Evolutionary conservation across 176 grass and related monocot species (phyloP).

Genomic region (Oryza australiensis): DNA sequence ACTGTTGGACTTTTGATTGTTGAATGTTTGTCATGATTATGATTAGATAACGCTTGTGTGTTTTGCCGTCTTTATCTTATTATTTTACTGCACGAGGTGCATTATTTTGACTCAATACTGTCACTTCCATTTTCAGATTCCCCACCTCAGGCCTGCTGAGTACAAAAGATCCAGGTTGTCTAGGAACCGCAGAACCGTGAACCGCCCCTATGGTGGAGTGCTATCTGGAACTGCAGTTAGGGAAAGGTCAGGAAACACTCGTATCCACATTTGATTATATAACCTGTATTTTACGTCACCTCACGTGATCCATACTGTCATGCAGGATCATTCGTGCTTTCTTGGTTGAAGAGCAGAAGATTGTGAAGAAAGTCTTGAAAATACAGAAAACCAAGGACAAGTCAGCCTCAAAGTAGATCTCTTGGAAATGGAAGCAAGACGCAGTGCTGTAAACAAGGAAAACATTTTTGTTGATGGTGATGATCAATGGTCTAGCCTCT

Average conservation of each 20-base stretch:
- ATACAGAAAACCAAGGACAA: slow-evolving; percentile 88
- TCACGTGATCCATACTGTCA: background rate
- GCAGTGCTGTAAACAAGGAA: slow-evolving; percentile 47
- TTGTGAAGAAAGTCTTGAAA: slow-evolving; percentile 99
- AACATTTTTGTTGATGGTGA: slow-evolving; percentile 62
- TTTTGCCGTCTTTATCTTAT: background rate
- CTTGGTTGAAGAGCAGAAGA: slow-evolving; percentile 97
- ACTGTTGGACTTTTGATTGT: too few relatives aligned
- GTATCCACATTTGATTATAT: background rate
- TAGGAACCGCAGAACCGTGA: slow-evolving; percentile 66
- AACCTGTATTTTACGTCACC: background rate
- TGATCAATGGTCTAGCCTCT: slow-evolving; percentile 55
- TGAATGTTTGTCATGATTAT: too few relatives aligned
- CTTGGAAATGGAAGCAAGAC: slow-evolving; percentile 6
- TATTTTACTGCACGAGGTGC: background rate
- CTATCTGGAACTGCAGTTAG: slow-evolving; percentile 60
- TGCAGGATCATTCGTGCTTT: slow-evolving; percentile 88
- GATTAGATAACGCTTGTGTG: background rate
- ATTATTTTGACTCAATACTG: background rate
- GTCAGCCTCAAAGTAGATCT: slow-evolving; percentile 56
- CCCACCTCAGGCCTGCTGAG: slow-evolving; percentile 66
- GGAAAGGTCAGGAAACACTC: slow-evolving; percentile 48
- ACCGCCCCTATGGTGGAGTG: slow-evolving; percentile 68
- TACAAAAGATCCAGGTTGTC: slow-evolving; percentile 69
- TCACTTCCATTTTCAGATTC: slow-evolving; percentile 38